Conservation (phyloP, 495 filamentous ascomycete genomes). For the Penicillium paradoxum region DNA sequence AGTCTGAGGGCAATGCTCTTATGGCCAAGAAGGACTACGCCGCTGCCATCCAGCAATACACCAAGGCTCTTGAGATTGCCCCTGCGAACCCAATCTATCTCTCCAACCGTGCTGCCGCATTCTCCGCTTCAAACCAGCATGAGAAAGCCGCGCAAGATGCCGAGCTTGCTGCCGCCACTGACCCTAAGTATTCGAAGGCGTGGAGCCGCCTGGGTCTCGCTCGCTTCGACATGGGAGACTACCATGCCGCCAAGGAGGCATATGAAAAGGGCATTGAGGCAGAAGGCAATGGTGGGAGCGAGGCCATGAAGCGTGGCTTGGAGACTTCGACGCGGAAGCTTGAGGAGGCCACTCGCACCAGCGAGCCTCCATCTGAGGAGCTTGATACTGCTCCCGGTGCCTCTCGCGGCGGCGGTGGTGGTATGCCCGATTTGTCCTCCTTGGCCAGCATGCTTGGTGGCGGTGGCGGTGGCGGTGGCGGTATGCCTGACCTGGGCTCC, state of each 20-base stretch:
- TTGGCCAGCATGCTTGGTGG: slow-evolving; percentile 70
- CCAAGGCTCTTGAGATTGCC: slow-evolving; percentile 69
- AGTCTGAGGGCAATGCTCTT: slow-evolving; percentile 86
- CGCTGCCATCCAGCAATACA: slow-evolving; percentile 77
- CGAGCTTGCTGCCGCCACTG: slow-evolving; percentile 75
- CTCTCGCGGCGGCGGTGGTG: slow-evolving; percentile 53
- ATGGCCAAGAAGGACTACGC: slow-evolving; percentile 89
- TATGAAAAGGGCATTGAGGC: slow-evolving; percentile 89
- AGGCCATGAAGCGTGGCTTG: slow-evolving; percentile 83
- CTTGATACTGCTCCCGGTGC: slow-evolving; percentile 43
- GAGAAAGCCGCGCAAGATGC: slow-evolving; percentile 77
- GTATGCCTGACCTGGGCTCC: slow-evolving; percentile 76
- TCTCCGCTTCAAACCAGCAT: slow-evolving; percentile 75
- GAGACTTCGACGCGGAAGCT: slow-evolving; percentile 84
- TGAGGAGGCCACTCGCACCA: slow-evolving; percentile 58
- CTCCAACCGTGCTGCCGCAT: slow-evolving; percentile 92
- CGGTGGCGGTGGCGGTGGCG: slow-evolving; percentile 58
- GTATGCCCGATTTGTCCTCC: slow-evolving; percentile 72
- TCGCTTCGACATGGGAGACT: slow-evolving; percentile 82
- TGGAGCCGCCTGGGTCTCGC: slow-evolving; percentile 92
- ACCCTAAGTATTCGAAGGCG: slow-evolving; percentile 92
- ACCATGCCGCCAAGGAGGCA: slow-evolving; percentile 87
- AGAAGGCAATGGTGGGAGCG: slow-evolving; percentile 83
- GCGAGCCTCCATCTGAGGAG: slow-evolving; percentile 47
- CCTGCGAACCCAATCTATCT: slow-evolving; percentile 94